A percentile compares a stretch with the other conserved stretches of the same genome.
These are phyloP conservation scores for Schizophyllum commune DNA, from an alignment of 1,284 basidiomycete species.

Conservation along the genomic window DNA sequence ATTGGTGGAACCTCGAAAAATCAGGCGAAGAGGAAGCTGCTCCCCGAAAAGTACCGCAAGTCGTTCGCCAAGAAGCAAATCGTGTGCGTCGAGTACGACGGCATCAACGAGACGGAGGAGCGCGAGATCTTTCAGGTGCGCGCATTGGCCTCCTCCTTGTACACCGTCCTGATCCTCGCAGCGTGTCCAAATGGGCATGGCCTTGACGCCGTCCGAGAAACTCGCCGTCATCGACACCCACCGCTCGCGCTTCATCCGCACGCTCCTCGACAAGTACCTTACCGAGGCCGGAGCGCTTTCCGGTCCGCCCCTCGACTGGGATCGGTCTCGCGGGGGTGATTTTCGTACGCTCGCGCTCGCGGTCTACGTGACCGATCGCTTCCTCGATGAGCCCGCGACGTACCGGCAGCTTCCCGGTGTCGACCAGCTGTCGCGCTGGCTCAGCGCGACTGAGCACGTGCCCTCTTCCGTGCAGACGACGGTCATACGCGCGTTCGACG, in stretches of 20 bases:
- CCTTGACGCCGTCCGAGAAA: constrained; percentile 70
- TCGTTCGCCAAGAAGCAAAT: constrained; percentile 61
- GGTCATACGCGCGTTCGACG: constrained; percentile 33
- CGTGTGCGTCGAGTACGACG: constrained; percentile 65
- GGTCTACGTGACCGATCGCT: constrained; percentile 42
- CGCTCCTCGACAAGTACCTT: constrained; percentile 38
- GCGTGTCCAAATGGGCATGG: constrained; percentile 73
- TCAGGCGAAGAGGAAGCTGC: constrained; percentile 21
- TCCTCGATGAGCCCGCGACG: constrained; percentile 17
- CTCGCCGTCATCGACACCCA: constrained; percentile 53
- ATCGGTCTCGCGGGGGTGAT: constrained; percentile 49
- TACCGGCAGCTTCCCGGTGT: constrained; percentile 27
- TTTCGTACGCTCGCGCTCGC: constrained; percentile 54
- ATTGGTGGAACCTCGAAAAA: constrained; percentile 12
- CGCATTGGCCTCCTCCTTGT: neutral
- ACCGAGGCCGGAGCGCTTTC: constrained; percentile 30
- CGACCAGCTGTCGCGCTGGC: constrained; percentile 46
- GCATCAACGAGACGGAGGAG: constrained; percentile 50
- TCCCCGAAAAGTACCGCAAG: constrained; percentile 43
- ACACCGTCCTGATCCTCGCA: constrained; percentile 16
- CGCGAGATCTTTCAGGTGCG: constrained; percentile 71
- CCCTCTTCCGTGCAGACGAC: constrained; percentile 24
- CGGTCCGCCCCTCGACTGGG: constrained; percentile 43
- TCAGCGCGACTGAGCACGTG: constrained; percentile 27
- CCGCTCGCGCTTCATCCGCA: constrained; percentile 45